Percentiles rank a stretch among this genome's conserved stretches.
These are phyloP conservation scores for Geum urbanum DNA, from an alignment of 306 rosid genomes.

Conservation along the genomic window DNA sequence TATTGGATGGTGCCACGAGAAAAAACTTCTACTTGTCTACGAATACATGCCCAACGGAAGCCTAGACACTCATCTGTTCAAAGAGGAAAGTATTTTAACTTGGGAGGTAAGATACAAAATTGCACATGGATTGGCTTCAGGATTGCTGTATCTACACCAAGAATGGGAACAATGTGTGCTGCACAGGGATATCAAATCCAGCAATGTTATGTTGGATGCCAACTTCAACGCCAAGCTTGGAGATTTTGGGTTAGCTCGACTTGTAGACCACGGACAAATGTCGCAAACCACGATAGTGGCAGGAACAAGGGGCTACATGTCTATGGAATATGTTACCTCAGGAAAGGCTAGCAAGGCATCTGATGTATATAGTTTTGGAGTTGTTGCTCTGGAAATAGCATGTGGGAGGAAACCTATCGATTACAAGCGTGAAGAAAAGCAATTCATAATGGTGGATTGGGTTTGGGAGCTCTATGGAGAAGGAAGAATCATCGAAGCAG, in stretches of 20 bases:
- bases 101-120: constrained; percentile 31
- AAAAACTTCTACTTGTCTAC: constrained; percentile 14
- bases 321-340: constrained; percentile 23
- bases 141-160: constrained; percentile 32
- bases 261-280: constrained; percentile 27
- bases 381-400: constrained; percentile 35
- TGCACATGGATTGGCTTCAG: constrained; percentile 26
- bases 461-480: constrained; percentile 34
- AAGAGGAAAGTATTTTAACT: constrained; percentile 3
- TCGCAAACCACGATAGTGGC: constrained; percentile 14
- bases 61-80: constrained; percentile 22
- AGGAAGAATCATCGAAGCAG: constrained; percentile 16
- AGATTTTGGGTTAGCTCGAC: constrained; percentile 32
- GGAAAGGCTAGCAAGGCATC: constrained; percentile 35
- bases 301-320: constrained; percentile 38
- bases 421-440: background rate
- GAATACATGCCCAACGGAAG: constrained; percentile 35
- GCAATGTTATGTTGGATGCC: constrained; percentile 33
- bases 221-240: constrained; percentile 33
- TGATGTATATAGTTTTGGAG: constrained; percentile 31
- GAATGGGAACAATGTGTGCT: constrained; percentile 34
- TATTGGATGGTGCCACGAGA: constrained; percentile 41
- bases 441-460: constrained; percentile 26
- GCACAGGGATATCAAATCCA: constrained; percentile 35
- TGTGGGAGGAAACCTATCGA: constrained; percentile 26